These are phyloP conservation scores for Jasminum sambac DNA, from an alignment of 257 asterid genomes.

Conservation along the genomic window DNA sequence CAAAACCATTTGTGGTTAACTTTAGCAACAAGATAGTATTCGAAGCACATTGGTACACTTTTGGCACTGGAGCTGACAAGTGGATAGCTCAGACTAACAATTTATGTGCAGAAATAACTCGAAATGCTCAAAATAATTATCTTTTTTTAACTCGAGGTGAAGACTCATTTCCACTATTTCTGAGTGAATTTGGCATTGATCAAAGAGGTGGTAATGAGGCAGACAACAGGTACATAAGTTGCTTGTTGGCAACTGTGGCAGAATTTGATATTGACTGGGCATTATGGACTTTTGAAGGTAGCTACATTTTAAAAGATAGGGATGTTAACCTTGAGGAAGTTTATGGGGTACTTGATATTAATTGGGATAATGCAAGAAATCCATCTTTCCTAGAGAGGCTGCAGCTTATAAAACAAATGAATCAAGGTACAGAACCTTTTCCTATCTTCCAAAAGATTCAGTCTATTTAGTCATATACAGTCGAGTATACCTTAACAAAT, in stretches of 20 bases:
- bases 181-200: slow-evolving; percentile 66
- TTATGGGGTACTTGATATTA: slow-evolving; percentile 49
- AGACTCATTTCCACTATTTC: slow-evolving; percentile 44
- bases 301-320: slow-evolving; percentile 53
- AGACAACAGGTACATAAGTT: slow-evolving; percentile 52
- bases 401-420: slow-evolving; percentile 42
- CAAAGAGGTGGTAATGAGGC: slow-evolving; percentile 43
- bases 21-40: slow-evolving; percentile 49
- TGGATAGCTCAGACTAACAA: slow-evolving; percentile 41
- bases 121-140: slow-evolving; percentile 28
- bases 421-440: slow-evolving; percentile 45
- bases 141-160: slow-evolving; percentile 32
- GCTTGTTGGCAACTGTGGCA: slow-evolving; percentile 49
- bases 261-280: slow-evolving; percentile 75
- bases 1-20: slow-evolving; percentile 29
- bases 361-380: slow-evolving; percentile 49
- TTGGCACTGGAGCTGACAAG: slow-evolving; percentile 18
- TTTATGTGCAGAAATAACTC: slow-evolving; percentile 23
- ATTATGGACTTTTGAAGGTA: slow-evolving; percentile 72
- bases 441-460: too few species aligned
- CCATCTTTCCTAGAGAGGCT: slow-evolving; percentile 37
- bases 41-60: slow-evolving; percentile 72
- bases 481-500: too few species aligned
- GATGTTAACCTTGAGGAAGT: slow-evolving; percentile 32
- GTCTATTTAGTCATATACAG: too few species aligned